phyloP scores from a whole-genome alignment of 2,329 filamentous ascomycete species.

The Epichloe glyceriae region DNA sequence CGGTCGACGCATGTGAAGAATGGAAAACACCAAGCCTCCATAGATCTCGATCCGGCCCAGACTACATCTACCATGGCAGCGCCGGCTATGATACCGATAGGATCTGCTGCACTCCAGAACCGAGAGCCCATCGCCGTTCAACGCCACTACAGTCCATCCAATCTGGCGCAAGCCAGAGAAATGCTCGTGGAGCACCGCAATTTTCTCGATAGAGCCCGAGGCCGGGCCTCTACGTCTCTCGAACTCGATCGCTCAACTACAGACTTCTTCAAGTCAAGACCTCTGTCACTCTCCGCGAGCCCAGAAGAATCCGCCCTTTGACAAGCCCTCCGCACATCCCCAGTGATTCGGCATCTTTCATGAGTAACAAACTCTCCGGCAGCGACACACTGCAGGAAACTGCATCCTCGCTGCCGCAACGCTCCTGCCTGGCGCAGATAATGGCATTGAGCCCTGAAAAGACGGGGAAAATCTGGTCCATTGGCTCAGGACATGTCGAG shows the following conservation, averaged over 20 bases:
- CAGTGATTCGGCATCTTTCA: slow-evolving; percentile 6
- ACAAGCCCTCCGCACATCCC: slow-evolving; percentile 10
- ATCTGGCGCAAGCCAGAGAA: slow-evolving; percentile 22
- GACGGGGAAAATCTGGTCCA: slow-evolving; percentile 52
- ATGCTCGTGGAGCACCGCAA: slow-evolving; percentile 23
- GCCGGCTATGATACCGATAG: slow-evolving; percentile 19
- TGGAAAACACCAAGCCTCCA: slow-evolving; percentile 5
- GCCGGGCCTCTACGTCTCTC: slow-evolving; percentile 20
- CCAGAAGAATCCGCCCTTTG: slow-evolving; percentile 15
- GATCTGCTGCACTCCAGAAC: slow-evolving; percentile 14
- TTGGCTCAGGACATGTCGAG: slow-evolving; percentile 37
- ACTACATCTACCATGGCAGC: slow-evolving; percentile 18
- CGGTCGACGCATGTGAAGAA: slow-evolving; percentile 4
- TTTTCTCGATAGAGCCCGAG: slow-evolving; percentile 17
- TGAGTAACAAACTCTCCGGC: slow-evolving; percentile 7
- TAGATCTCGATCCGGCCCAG: slow-evolving; percentile 2
- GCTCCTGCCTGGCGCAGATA: slow-evolving; percentile 29
- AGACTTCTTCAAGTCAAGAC: slow-evolving; percentile 14
- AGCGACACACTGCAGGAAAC: slow-evolving; percentile 5
- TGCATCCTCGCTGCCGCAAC: slow-evolving; percentile 15
- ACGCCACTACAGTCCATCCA: slow-evolving; percentile 19
- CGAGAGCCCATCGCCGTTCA: slow-evolving; percentile 19
- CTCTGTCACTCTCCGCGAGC: slow-evolving; percentile 14
- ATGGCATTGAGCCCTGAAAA: slow-evolving; percentile 38
- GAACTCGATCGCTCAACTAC: slow-evolving; percentile 19